Evolutionary conservation across 2,329 filamentous ascomycete genomes (phyloP).

Genomic region (Neonectria hederae): DNA sequence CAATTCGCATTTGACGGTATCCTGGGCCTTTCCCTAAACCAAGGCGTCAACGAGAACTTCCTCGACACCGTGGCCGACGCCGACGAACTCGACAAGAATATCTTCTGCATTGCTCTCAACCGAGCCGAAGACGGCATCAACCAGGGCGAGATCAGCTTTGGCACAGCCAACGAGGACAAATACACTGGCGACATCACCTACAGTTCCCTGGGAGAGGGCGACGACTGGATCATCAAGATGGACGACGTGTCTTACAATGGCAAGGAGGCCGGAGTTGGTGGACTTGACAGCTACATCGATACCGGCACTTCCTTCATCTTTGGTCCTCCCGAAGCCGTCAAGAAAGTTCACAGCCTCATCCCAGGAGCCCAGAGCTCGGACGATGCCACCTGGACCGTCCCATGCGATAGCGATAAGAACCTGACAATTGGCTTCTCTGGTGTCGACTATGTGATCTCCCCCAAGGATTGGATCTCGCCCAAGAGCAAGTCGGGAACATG

Average conservation of each 20-base stretch:
- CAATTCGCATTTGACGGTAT: slow-evolving; percentile 90
- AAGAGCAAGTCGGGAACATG: slow-evolving; percentile 59
- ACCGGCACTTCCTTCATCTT: slow-evolving; percentile 85
- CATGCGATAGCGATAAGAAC: slow-evolving; percentile 71
- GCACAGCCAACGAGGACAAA: slow-evolving; percentile 71
- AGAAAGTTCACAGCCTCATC: slow-evolving; percentile 73
- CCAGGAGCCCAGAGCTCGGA: slow-evolving; percentile 67
- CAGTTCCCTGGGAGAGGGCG: slow-evolving; percentile 60
- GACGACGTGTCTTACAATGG: slow-evolving; percentile 72
- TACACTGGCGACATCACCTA: slow-evolving; percentile 77
- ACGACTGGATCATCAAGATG: slow-evolving; percentile 78
- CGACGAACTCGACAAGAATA: slow-evolving; percentile 67
- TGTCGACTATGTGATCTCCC: slow-evolving; percentile 70
- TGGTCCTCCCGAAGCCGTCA: slow-evolving; percentile 73
- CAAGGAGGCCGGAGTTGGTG: slow-evolving; percentile 64
- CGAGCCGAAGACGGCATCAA: slow-evolving; percentile 72
- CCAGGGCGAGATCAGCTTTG: slow-evolving; percentile 82
- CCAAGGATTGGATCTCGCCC: slow-evolving; percentile 74
- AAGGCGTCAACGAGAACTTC: slow-evolving; percentile 70
- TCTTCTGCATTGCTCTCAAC: slow-evolving; percentile 77
- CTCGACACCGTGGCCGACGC: slow-evolving; percentile 68
- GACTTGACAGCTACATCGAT: slow-evolving; percentile 76
- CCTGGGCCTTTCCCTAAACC: slow-evolving; percentile 76
- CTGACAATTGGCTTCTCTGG: slow-evolving; percentile 76
- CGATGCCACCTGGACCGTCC: slow-evolving; percentile 73